phyloP scores from a whole-genome alignment of 2,329 filamentous ascomycete genomes.

The Microsporum canis region DNA sequence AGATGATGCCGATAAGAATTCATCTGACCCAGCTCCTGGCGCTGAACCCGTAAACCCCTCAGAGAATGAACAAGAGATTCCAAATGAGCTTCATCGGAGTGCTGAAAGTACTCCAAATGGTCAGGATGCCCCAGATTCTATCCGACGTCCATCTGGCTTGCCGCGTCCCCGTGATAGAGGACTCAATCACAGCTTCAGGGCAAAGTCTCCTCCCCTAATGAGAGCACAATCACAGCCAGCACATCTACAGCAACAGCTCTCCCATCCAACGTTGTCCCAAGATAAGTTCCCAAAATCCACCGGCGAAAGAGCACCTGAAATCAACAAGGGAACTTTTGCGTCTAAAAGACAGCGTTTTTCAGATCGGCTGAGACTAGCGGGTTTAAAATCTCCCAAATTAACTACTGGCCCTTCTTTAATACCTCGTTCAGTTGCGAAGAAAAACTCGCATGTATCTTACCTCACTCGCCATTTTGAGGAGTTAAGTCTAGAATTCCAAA shows the following conservation, averaged over 20 bases:
- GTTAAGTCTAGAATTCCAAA: slow-evolving; percentile 90
- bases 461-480: slow-evolving; percentile 94
- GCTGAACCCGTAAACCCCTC: neutral
- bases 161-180: slow-evolving; percentile 28
- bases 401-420: slow-evolving; percentile 58
- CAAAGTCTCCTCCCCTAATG: slow-evolving; percentile 37
- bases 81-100: neutral
- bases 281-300: neutral
- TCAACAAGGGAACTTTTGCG: neutral
- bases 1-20: neutral
- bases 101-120: slow-evolving; percentile 8
- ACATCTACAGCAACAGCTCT: slow-evolving; percentile 17
- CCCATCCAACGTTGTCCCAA: neutral
- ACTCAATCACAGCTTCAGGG: slow-evolving; percentile 27
- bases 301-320: neutral
- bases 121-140: neutral
- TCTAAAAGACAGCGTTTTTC: slow-evolving; percentile 61
- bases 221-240: slow-evolving; percentile 43
- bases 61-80: neutral
- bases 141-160: slow-evolving; percentile 26
- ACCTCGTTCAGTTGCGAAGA: slow-evolving; percentile 65
- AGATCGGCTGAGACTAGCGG: slow-evolving; percentile 56
- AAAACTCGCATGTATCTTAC: slow-evolving; percentile 72
- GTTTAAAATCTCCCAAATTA: slow-evolving; percentile 49
- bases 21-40: neutral